These are phyloP conservation scores for Agrocybe chaxingu DNA, from an alignment of 768 basidiomycete species.

Conservation along the genomic window DNA sequence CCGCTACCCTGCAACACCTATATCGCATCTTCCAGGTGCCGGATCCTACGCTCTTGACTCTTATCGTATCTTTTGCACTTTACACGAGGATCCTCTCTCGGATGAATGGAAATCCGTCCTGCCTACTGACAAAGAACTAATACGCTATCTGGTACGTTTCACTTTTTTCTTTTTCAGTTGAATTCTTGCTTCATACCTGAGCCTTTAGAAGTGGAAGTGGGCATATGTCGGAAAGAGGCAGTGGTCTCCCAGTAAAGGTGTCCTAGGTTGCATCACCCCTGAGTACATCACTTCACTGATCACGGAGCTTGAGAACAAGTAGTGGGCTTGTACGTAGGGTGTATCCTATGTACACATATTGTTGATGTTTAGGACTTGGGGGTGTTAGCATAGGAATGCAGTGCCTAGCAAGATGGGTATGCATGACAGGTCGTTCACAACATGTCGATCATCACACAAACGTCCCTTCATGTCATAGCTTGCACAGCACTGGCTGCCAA, in stretches of 20 bases:
- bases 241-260: conserved; percentile 48
- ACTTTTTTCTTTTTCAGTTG: not conserved
- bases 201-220: conserved; percentile 68
- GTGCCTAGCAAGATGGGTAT: not conserved
- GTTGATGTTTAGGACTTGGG: no score
- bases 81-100: conserved; percentile 24
- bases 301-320: conserved; percentile 28
- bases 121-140: conserved; percentile 68
- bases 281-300: conserved; percentile 38
- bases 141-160: conserved; percentile 59
- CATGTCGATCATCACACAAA: no score
- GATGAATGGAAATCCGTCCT: conserved; percentile 62
- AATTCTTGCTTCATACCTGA: not conserved
- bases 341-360: not conserved
- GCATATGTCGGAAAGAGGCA: conserved; percentile 48
- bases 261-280: conserved; percentile 31
- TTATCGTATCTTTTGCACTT: conserved; percentile 65
- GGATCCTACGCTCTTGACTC: conserved; percentile 76
- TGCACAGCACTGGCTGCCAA: conserved; percentile 52
- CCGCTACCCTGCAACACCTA: conserved; percentile 42
- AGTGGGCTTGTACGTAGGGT: conserved; percentile 1
- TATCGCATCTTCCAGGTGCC: conserved; percentile 60
- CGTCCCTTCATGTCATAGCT: conserved; percentile 23
- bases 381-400: no score
- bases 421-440: no score